Evolutionary conservation across 441 rosid genomes (phyloP).

Genomic region (Rhodomyrtus psidioides): DNA sequence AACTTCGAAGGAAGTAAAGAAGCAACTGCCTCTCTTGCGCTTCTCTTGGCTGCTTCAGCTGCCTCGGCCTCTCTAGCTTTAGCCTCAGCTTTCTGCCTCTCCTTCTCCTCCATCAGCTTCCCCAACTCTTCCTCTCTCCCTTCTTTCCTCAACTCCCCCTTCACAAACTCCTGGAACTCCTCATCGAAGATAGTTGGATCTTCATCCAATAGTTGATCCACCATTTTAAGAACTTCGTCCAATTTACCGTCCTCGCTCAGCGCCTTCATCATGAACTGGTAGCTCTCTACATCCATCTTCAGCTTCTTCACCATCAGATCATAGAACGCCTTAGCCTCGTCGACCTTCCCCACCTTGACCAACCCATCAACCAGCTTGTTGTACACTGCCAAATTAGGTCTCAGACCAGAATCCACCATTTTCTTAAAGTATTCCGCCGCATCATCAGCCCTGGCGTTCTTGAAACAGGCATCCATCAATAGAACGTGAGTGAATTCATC

Average conservation of each 20-base stretch:
- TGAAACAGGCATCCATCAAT: slow-evolving; percentile 76
- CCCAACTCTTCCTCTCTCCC: slow-evolving; percentile 72
- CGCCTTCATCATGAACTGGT: slow-evolving; percentile 62
- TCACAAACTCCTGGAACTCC: slow-evolving; percentile 69
- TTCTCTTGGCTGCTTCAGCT: slow-evolving; percentile 69
- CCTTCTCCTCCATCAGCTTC: slow-evolving; percentile 80
- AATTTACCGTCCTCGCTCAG: slow-evolving; percentile 52
- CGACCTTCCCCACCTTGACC: slow-evolving; percentile 53
- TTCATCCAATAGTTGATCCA: slow-evolving; percentile 57
- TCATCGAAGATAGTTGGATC: slow-evolving; percentile 39
- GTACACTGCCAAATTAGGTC: slow-evolving; percentile 75
- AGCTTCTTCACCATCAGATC: slow-evolving; percentile 82
- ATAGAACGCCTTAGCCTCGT: slow-evolving; percentile 66
- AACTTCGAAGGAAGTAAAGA: slow-evolving; percentile 40
- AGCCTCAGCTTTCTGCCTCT: slow-evolving; percentile 80
- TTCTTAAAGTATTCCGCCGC: slow-evolving; percentile 66
- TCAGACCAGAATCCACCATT: slow-evolving; percentile 64
- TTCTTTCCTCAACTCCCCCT: slow-evolving; percentile 53
- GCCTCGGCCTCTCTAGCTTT: slow-evolving; percentile 67
- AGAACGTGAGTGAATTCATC: slow-evolving; percentile 72
- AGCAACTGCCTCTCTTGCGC: slow-evolving; percentile 43
- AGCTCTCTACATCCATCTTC: slow-evolving; percentile 71
- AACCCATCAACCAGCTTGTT: slow-evolving; percentile 58
- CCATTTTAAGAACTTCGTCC: slow-evolving; percentile 75
- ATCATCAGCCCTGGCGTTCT: slow-evolving; percentile 53